These are phyloP conservation scores for Apiospora arundinis DNA, from an alignment of 2,329 filamentous ascomycete species.

Conservation along the genomic window DNA sequence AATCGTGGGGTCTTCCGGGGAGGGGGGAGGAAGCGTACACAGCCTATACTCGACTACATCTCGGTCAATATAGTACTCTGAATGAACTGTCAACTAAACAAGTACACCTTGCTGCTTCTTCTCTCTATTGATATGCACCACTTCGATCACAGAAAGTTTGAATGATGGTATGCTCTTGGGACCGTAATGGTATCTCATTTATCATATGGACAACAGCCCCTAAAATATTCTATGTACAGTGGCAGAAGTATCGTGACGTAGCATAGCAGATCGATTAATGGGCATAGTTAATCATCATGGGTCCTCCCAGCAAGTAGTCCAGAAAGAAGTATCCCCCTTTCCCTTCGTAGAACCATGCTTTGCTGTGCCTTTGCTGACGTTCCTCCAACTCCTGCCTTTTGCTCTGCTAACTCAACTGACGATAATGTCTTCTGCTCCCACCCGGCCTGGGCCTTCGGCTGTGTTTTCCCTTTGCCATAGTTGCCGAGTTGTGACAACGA, in stretches of 20 bases:
- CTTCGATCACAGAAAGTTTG: not conserved
- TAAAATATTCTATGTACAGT: conserved; percentile 5
- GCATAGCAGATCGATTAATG: not conserved
- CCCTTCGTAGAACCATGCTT: not conserved
- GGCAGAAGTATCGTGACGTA: not conserved
- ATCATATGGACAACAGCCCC: not conserved
- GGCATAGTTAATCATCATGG: not conserved
- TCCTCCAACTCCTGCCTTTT: not conserved
- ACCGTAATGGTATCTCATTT: not conserved
- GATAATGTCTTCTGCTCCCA: too few relatives aligned
- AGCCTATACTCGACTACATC: not conserved
- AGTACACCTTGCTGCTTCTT: not conserved
- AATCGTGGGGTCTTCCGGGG: conserved; percentile 13
- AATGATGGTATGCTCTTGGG: not conserved
- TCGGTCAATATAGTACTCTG: conserved; percentile 6
- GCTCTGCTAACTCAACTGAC: too few relatives aligned
- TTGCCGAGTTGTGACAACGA: not conserved
- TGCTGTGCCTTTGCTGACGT: not conserved
- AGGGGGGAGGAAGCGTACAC: not conserved
- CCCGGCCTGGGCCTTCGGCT: too few relatives aligned
- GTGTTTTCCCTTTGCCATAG: too few relatives aligned
- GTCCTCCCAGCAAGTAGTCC: not conserved
- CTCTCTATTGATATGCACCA: not conserved
- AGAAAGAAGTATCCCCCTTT: not conserved
- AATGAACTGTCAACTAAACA: conserved; percentile 7